phyloP scores from a whole-genome alignment of 805 yeast species.

The Ogataea zsoltii region DNA sequence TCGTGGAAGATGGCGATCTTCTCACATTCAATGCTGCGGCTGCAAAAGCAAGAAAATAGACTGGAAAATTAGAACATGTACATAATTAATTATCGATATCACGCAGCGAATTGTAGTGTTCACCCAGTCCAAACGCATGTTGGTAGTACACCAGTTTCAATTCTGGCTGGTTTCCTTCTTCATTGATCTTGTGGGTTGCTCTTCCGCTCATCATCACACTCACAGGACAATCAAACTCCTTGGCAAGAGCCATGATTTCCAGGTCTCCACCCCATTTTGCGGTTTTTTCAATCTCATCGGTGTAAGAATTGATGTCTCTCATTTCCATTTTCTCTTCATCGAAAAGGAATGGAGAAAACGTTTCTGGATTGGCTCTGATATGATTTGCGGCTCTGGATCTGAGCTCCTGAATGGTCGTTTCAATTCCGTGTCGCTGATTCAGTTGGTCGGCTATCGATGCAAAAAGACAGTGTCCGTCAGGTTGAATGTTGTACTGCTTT shows the following conservation, averaged over 20 bases:
- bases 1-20: slow-evolving; percentile 93
- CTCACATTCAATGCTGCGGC: slow-evolving; percentile 90
- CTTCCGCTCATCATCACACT: slow-evolving; percentile 77
- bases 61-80: not conserved
- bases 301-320: slow-evolving; percentile 66
- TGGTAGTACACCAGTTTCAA: slow-evolving; percentile 78
- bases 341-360: slow-evolving; percentile 78
- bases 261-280: slow-evolving; percentile 97
- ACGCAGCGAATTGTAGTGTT: slow-evolving; percentile 82
- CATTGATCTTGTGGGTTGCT: slow-evolving; percentile 64
- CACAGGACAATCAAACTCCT: slow-evolving; percentile 72
- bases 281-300: slow-evolving; percentile 66
- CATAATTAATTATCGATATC: slow-evolving; percentile 18
- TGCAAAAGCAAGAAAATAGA: slow-evolving; percentile 18
- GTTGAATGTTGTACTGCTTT: slow-evolving; percentile 67
- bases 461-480: slow-evolving; percentile 95
- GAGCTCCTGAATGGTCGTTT: slow-evolving; percentile 48
- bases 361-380: slow-evolving; percentile 63
- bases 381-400: slow-evolving; percentile 66
- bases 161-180: slow-evolving; percentile 51
- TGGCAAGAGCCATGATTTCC: slow-evolving; percentile 81
- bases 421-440: slow-evolving; percentile 46
- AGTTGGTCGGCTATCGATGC: slow-evolving; percentile 84
- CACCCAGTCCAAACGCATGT: slow-evolving; percentile 88
- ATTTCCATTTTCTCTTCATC: slow-evolving; percentile 72